These are phyloP conservation scores for Crataegus laevigata DNA, from an alignment of 306 rosid genomes.

Conservation along the genomic window DNA sequence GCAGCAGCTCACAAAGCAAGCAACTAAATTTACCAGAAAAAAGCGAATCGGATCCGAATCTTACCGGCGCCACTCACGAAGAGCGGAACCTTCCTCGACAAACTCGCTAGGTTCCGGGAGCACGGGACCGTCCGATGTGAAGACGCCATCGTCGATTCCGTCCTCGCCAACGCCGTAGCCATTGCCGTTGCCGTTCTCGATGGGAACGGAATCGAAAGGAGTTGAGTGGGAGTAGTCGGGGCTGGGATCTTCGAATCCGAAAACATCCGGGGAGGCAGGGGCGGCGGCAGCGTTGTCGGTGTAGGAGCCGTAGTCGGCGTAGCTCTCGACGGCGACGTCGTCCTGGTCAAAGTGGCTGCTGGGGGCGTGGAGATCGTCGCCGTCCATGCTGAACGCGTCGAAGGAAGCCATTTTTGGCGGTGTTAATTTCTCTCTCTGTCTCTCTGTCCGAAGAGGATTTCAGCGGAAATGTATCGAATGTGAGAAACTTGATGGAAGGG, in stretches of 20 bases:
- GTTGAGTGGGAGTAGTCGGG: constrained; percentile 65
- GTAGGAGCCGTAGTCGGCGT: constrained; percentile 64
- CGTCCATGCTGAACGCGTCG: constrained; percentile 65
- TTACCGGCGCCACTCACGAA: constrained; percentile 99
- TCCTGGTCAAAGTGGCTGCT: constrained; percentile 33
- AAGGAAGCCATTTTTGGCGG: constrained; percentile 53
- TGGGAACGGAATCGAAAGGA: constrained; percentile 53
- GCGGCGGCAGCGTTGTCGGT: constrained; percentile 38
- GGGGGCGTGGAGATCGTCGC: constrained; percentile 56
- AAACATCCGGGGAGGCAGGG: constrained; percentile 57
- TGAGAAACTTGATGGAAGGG: too few relatives aligned
- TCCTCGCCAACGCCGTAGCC: constrained; percentile 35
- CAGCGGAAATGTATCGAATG: not conserved
- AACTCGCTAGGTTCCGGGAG: constrained; percentile 79
- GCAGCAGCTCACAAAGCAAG: constrained; percentile 2
- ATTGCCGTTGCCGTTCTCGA: constrained; percentile 67
- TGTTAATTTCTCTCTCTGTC: not conserved
- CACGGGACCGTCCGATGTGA: constrained; percentile 74
- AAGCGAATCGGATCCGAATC: constrained; percentile 24
- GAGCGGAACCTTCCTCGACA: constrained; percentile 87
- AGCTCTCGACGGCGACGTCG: constrained; percentile 41
- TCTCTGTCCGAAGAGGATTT: constrained; percentile 23
- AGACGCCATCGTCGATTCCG: constrained; percentile 45
- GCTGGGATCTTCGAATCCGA: constrained; percentile 67
- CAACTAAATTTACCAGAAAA: not conserved